phyloP scores from a whole-genome alignment of 441 rosid species.

The Erodium texanum region DNA sequence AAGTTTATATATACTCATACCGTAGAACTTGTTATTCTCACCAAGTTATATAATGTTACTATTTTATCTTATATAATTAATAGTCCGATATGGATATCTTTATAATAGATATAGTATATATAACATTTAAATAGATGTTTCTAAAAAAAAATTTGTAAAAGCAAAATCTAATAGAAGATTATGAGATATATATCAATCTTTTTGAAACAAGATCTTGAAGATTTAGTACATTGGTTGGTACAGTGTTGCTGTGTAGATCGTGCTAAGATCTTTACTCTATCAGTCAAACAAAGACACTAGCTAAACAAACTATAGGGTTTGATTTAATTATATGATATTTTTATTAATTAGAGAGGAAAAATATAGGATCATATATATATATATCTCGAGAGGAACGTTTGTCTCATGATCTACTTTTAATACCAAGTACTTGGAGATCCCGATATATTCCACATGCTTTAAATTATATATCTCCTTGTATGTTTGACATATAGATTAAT shows the following conservation, averaged over 20 bases:
- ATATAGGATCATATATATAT: neutral
- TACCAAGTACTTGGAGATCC: neutral
- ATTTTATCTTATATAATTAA: too few species aligned
- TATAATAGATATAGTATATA: too few species aligned
- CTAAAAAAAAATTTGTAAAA: neutral
- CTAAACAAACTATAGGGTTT: neutral
- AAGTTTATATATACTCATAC: too few species aligned
- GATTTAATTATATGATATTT: neutral
- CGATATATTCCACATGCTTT: neutral
- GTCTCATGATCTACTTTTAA: constrained; percentile 1
- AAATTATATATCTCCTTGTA: neutral
- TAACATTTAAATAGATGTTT: neutral
- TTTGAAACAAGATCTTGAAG: constrained; percentile 1
- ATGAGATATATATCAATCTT: neutral
- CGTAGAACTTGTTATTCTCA: too few species aligned
- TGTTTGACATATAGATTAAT: neutral
- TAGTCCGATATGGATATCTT: too few species aligned
- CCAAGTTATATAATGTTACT: too few species aligned
- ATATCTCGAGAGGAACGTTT: neutral
- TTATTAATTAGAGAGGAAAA: neutral
- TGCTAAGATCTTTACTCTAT: neutral
- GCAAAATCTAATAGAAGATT: neutral
- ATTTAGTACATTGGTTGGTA: constrained; percentile 13
- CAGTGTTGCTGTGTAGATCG: constrained; percentile 12
- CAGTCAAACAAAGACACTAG: constrained; percentile 10